Evolutionary conservation across 495 filamentous ascomycete genomes (phyloP).

Genomic region (Penicillium pancosmium): DNA sequence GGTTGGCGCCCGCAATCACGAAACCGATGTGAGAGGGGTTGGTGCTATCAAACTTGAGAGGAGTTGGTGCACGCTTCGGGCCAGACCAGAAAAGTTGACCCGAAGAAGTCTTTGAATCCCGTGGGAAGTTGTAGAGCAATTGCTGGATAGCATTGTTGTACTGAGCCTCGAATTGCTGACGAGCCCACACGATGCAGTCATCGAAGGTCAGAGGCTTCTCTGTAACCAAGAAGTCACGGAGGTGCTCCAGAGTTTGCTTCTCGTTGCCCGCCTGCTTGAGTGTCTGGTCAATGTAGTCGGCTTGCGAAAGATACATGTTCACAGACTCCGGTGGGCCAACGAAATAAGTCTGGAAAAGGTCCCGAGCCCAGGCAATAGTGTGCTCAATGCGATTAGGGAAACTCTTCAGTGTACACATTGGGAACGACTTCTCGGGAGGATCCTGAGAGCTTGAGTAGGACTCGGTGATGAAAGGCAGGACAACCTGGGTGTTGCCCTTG

Average conservation of each 20-base stretch:
- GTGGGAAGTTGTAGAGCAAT: conserved; percentile 95
- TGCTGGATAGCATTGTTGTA: conserved; percentile 98
- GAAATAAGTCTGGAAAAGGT: conserved; percentile 92
- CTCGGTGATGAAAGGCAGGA: conserved; percentile 88
- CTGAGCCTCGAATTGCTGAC: conserved; percentile 91
- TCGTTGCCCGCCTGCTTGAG: conserved; percentile 95
- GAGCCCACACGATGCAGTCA: conserved; percentile 94
- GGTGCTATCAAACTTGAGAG: conserved; percentile 81
- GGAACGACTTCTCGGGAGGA: conserved; percentile 97
- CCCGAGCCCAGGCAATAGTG: conserved; percentile 97
- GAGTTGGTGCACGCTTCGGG: conserved; percentile 93
- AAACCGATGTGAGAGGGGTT: conserved; percentile 87
- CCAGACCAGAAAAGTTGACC: conserved; percentile 98
- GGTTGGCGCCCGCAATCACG: conserved; percentile 82
- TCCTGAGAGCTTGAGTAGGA: conserved; percentile 99
- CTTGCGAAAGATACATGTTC: conserved; percentile 90
- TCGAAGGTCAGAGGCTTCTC: conserved; percentile 92
- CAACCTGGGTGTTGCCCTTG: conserved; percentile 97
- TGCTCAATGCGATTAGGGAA: conserved; percentile 99
- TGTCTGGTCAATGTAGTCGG: conserved; percentile 86
- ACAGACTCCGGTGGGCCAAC: conserved; percentile 92
- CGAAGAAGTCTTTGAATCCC: conserved; percentile 83
- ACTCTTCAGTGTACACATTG: conserved; percentile 96
- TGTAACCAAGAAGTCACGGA: conserved; percentile 88
- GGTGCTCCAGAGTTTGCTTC: conserved; percentile 89